phyloP scores from a whole-genome alignment of 75 land plant genomes.

The Sequoiadendron giganteum region DNA sequence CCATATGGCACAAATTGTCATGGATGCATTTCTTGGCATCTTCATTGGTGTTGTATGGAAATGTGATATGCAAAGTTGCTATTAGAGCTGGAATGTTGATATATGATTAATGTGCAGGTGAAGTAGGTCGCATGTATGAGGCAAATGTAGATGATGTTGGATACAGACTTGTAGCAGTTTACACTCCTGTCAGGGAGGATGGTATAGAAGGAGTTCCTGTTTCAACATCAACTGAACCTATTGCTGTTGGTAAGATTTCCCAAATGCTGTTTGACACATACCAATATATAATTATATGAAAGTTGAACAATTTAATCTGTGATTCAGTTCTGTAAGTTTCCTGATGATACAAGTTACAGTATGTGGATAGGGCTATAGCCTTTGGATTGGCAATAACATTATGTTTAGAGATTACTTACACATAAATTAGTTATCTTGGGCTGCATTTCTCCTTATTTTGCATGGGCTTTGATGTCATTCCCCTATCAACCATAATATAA shows the following conservation, averaged over 20 bases:
- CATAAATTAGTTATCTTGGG: background rate
- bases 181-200: conserved; percentile 95
- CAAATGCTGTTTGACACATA: background rate
- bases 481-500: background rate
- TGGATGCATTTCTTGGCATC: background rate
- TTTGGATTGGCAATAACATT: background rate
- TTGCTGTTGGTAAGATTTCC: conserved; percentile 73
- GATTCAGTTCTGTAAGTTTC: background rate
- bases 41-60: background rate
- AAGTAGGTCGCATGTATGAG: conserved; percentile 90
- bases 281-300: background rate
- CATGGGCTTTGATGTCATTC: background rate
- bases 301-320: background rate
- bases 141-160: conserved; percentile 99
- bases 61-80: background rate
- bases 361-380: background rate
- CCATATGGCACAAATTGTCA: background rate
- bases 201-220: conserved; percentile 89
- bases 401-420: background rate
- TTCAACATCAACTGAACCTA: conserved; percentile 91
- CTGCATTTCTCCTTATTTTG: background rate
- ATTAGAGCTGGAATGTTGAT: background rate
- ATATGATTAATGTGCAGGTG: conserved; percentile 52
- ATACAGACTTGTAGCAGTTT: conserved; percentile 86
- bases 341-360: background rate